phyloP scores from a whole-genome alignment of 768 basidiomycete species.

The Trametes sanguinea region DNA sequence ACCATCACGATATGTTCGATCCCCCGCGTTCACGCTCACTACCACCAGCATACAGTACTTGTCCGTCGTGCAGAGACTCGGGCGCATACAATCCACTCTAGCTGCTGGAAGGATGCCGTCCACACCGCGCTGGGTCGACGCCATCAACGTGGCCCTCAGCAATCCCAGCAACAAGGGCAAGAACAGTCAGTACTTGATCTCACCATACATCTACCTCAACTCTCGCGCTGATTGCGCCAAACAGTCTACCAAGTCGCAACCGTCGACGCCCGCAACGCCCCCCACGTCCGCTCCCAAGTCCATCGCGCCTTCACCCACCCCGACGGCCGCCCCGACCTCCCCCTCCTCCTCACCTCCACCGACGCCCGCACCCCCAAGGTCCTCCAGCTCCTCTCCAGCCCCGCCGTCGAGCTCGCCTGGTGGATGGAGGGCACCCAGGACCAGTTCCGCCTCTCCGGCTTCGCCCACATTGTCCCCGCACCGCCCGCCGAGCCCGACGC shows the following conservation, averaged over 20 bases:
- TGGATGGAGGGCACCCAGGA: slow-evolving; percentile 69
- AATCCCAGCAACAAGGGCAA: slow-evolving; percentile 29
- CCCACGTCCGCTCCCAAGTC: slow-evolving; percentile 66
- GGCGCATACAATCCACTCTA: too few relatives aligned
- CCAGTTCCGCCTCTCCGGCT: slow-evolving; percentile 73
- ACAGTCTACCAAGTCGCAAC: slow-evolving; percentile 66
- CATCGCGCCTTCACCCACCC: slow-evolving; percentile 60
- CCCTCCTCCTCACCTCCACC: slow-evolving; percentile 67
- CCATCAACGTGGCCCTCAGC: slow-evolving; percentile 28
- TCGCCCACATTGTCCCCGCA: slow-evolving; percentile 55
- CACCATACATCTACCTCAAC: not conserved
- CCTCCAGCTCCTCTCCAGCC: slow-evolving; percentile 50
- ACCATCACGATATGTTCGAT: not conserved
- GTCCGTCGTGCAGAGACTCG: too few relatives aligned
- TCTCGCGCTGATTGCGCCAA: not conserved
- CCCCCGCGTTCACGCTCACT: not conserved
- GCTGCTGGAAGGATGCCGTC: not conserved
- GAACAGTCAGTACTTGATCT: slow-evolving; percentile 20
- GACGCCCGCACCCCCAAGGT: slow-evolving; percentile 75
- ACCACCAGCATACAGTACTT: not conserved
- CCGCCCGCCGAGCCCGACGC: slow-evolving; percentile 41
- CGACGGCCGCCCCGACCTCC: slow-evolving; percentile 44
- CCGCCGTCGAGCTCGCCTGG: slow-evolving; percentile 66
- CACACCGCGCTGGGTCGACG: slow-evolving; percentile 32
- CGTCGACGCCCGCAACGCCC: slow-evolving; percentile 45